Conservation (phyloP, 2,329 filamentous ascomycete species). For the Arachnopeziza araneosa region DNA sequence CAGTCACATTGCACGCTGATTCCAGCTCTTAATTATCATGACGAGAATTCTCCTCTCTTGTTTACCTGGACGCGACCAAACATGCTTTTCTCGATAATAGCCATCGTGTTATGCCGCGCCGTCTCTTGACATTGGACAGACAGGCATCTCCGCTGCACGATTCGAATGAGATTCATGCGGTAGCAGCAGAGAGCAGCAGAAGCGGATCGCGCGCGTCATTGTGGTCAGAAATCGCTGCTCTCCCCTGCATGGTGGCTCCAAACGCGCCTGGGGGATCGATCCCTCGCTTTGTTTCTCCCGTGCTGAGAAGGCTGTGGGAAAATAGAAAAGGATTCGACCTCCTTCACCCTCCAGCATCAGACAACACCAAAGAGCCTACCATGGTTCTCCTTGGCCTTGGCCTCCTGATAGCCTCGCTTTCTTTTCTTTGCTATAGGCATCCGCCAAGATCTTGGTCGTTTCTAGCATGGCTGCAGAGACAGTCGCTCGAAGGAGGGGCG, state of each 20-base stretch:
- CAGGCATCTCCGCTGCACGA: conserved; percentile 5
- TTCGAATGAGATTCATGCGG: conserved; percentile 21
- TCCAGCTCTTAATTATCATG: neutral
- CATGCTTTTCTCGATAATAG: neutral
- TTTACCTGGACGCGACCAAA: neutral
- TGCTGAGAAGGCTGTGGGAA: conserved; percentile 30
- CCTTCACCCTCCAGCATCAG: neutral
- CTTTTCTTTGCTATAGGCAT: conserved; percentile 50
- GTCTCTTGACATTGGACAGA: neutral
- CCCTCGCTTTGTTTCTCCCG: neutral
- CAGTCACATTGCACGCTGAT: neutral
- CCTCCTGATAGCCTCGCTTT: conserved; percentile 55
- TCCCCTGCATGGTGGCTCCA: neutral
- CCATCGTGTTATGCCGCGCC: neutral
- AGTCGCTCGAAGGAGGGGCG: conserved; percentile 6
- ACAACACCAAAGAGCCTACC: neutral
- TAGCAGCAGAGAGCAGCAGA: neutral
- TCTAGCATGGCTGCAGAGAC: conserved; percentile 28
- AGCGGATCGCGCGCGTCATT: conserved; percentile 11
- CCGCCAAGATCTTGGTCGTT: conserved; percentile 44
- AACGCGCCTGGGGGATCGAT: neutral
- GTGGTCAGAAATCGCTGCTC: neutral
- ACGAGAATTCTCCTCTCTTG: neutral
- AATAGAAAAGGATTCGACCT: conserved; percentile 30
- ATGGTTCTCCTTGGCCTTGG: conserved; percentile 57